Conservation (phyloP, 2,329 filamentous ascomycete species). For the Ophiocordyceps camponoti-leonardi region DNA sequence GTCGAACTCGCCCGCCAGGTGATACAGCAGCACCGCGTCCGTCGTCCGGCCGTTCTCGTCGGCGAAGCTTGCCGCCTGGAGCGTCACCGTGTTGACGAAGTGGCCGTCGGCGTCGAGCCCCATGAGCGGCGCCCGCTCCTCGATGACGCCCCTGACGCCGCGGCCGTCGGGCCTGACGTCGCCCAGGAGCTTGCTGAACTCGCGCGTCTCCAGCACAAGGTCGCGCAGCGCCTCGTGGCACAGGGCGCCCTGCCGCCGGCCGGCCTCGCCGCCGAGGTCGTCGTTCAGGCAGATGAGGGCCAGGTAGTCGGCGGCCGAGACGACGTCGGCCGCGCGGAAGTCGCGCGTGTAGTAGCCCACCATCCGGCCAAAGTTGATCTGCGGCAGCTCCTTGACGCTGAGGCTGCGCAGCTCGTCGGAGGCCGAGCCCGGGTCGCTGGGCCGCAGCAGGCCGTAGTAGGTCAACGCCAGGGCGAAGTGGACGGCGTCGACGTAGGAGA, state of each 20-base stretch:
- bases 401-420: slow-evolving; percentile 52
- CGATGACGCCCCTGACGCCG: slow-evolving; percentile 72
- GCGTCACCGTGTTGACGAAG: slow-evolving; percentile 80
- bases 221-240: slow-evolving; percentile 90
- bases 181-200: slow-evolving; percentile 85
- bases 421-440: slow-evolving; percentile 61
- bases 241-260: slow-evolving; percentile 59
- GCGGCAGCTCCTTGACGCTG: slow-evolving; percentile 52
- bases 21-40: slow-evolving; percentile 86
- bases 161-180: slow-evolving; percentile 78
- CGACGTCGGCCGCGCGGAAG: slow-evolving; percentile 80
- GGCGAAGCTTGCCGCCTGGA: slow-evolving; percentile 80
- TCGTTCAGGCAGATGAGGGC: slow-evolving; percentile 81
- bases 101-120: slow-evolving; percentile 63
- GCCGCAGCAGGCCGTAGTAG: slow-evolving; percentile 78
- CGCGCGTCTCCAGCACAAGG: slow-evolving; percentile 87
- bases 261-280: slow-evolving; percentile 58
- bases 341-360: slow-evolving; percentile 90
- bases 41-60: slow-evolving; percentile 89
- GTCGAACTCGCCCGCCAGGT: slow-evolving; percentile 89
- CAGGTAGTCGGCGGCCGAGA: slow-evolving; percentile 86
- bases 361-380: slow-evolving; percentile 89
- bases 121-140: slow-evolving; percentile 69
- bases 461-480: slow-evolving; percentile 84
- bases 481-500: slow-evolving; percentile 83